Evolutionary conservation across 1,284 basidiomycete species (phyloP).

Genomic region (Mycena citricolor): DNA sequence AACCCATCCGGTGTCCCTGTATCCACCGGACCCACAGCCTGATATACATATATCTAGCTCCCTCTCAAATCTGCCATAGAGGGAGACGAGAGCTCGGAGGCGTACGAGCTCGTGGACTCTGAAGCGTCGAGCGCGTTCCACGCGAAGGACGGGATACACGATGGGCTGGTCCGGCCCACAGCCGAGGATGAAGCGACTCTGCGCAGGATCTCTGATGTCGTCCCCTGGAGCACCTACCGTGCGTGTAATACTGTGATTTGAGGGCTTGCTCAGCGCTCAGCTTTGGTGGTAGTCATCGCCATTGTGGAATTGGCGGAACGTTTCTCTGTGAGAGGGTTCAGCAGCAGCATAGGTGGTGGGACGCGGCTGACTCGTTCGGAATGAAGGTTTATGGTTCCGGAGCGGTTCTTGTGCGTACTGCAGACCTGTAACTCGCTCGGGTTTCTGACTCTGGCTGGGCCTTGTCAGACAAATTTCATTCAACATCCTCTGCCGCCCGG

Average conservation of each 20-base stretch:
- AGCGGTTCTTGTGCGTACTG: constrained; percentile 59
- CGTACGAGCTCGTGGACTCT: constrained; percentile 14
- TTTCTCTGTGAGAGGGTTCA: constrained; percentile 56
- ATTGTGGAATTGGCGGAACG: constrained; percentile 73
- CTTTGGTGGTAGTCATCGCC: constrained; percentile 54
- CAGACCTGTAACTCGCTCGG: constrained; percentile 10
- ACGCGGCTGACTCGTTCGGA: no score
- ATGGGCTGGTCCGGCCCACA: constrained; percentile 65
- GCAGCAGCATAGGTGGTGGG: no score
- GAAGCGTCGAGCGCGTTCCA: neutral
- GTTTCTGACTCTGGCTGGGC: constrained; percentile 10
- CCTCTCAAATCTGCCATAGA: no score
- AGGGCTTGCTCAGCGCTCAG: constrained; percentile 15
- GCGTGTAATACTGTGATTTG: constrained; percentile 27
- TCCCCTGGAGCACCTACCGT: constrained; percentile 71
- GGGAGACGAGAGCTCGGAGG: constrained; percentile 2
- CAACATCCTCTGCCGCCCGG: constrained; percentile 67
- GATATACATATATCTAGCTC: no score
- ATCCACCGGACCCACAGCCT: no score
- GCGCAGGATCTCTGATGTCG: constrained; percentile 57
- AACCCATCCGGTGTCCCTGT: no score
- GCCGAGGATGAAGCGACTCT: constrained; percentile 63
- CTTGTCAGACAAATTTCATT: constrained; percentile 76
- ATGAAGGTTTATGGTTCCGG: constrained; percentile 20
- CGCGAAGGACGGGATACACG: constrained; percentile 45